These are phyloP conservation scores for Fusarium sp. DNA, from an alignment of 2,329 filamentous ascomycete species.

Conservation along the genomic window DNA sequence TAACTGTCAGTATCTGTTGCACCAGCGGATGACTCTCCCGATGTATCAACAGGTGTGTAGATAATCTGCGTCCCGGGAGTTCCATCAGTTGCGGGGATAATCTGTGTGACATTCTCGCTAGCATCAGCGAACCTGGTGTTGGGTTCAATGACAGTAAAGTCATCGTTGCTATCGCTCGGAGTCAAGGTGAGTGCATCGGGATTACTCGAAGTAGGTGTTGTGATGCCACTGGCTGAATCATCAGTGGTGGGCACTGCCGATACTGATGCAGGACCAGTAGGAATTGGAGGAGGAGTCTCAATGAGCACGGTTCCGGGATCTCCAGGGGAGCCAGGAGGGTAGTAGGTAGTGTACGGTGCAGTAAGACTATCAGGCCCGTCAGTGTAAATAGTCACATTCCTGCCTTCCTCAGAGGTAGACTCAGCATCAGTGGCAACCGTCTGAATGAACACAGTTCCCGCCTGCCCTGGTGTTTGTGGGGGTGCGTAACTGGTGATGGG, in stretches of 20 bases:
- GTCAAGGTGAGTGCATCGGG: constrained; percentile 19
- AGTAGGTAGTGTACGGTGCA: constrained; percentile 13
- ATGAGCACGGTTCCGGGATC: constrained; percentile 28
- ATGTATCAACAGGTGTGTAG: constrained; percentile 19
- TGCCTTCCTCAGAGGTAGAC: not conserved
- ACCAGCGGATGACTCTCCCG: not conserved
- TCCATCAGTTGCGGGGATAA: constrained; percentile 18
- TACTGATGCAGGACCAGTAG: constrained; percentile 1
- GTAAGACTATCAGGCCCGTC: constrained; percentile 10
- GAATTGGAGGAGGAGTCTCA: constrained; percentile 9
- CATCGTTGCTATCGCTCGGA: constrained; percentile 18
- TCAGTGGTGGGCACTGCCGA: constrained; percentile 3
- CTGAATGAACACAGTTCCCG: constrained; percentile 23
- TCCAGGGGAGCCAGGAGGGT: constrained; percentile 13
- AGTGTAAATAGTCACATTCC: constrained; percentile 17
- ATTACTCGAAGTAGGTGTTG: constrained; percentile 4
- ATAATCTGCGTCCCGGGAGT: constrained; percentile 23
- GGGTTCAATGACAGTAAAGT: constrained; percentile 24
- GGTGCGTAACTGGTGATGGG: constrained; percentile 18
- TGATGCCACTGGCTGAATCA: not conserved
- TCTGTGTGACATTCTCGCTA: constrained; percentile 26
- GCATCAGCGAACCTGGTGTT: constrained; percentile 25
- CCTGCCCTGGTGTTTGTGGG: constrained; percentile 13
- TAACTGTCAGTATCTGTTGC: constrained; percentile 1
- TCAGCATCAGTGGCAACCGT: constrained; percentile 8